Evolutionary conservation across 805 yeast genomes (phyloP), one percentile per base, ranked within the genome.

Genomic region (Kuraishia cidri): DNA sequence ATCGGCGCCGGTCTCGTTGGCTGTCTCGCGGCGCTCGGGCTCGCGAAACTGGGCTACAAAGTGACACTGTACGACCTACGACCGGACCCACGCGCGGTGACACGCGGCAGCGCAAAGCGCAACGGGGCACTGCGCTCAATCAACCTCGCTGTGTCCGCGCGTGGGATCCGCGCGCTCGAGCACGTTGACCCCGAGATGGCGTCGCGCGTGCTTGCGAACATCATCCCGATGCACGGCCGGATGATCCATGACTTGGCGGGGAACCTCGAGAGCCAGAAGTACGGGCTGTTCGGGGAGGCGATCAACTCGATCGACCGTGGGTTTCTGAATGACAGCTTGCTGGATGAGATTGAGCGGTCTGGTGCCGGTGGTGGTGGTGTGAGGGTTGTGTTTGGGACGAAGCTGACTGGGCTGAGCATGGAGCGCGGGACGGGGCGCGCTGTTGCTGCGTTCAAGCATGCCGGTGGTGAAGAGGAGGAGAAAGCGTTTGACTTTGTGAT

Each of bases 1-100:
- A 71, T 88, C 12, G 97, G 97, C 2, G 95, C 92, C 1, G 97
- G 97, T 0, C 72, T 84, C 5, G 97, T 88, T 2, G 97, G 97
- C 0, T 72, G 92, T 34, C 61, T 86, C 4, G 71, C 88, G 0
- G 92, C 95, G 0, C 53, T 88, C n/a, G 92, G 90, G 0, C 68
- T 88, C 24, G 72, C 79, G 3, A 65, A 75, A 35, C 66, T 73
- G 34, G 95, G 95, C 8, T 80, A 72, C 53, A 38, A 68, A 1
- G 97, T 88, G 14, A 66, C 77, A 1, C 48, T 88, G 4, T 82
- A 71, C 41, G 97, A 88, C 42, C 58, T 72, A 25, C 66, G 96
- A 30, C 51, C 58, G 1, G 95, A 87, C 52, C 85, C 87, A 12
- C 56, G 84, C 42, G 51, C 42, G 29, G 37, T 47, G 25, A 45